Evolutionary conservation across 371 early-diverging fungal species (phyloP), one percentile per base, ranked within the genome.

Genomic region (Pancytospora philotis): DNA sequence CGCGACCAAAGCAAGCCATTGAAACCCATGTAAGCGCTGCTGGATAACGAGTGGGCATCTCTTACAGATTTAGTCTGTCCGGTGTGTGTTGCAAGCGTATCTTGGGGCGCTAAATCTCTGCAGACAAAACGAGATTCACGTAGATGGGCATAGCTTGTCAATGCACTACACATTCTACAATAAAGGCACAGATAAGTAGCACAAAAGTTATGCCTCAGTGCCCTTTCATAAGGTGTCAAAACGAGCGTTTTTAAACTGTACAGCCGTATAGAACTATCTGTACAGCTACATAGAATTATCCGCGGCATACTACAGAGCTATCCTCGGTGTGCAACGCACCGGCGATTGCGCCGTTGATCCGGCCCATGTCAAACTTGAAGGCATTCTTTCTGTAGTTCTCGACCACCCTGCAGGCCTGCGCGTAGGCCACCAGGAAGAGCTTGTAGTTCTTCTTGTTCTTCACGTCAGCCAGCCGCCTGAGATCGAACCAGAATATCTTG

Each of bases 401-500:
- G 8, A 65, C 4, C 3, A 62, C 3, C 6, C 10, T 53, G n/a
- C 48, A 13, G 30, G 34, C 2, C 27, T 61, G 22, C 6, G n/a
- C 48, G 19, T 49, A 49, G 3, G 66, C 66, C 4, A 39, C 48
- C n/a, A 31, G 4, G 8, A 65, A 41, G 10, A 65, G 52, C 28
- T 65, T 65, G 34, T 60, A 60, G 10, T 60, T 57, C n/a, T 60
- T 45, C 8, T 8, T 49, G 19, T 45, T 59, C 3, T 61, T 38
- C 34, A 49, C 36, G 10, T 59, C 6, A 28, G 38, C 19, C 2
- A 75, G 10, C 45, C 68, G 62, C 34, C 35, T 48, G 13, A 72
- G 48, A 1, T 61, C 39, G n/a, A 72, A 4, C 76, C 76, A 76
- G 13, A 55, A 53, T 28, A 76, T 76, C 28, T 68, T 82, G 41